Evolutionary conservation across 208 protist species (phyloP).

Genomic region (Trypanosoma brucei): DNA sequence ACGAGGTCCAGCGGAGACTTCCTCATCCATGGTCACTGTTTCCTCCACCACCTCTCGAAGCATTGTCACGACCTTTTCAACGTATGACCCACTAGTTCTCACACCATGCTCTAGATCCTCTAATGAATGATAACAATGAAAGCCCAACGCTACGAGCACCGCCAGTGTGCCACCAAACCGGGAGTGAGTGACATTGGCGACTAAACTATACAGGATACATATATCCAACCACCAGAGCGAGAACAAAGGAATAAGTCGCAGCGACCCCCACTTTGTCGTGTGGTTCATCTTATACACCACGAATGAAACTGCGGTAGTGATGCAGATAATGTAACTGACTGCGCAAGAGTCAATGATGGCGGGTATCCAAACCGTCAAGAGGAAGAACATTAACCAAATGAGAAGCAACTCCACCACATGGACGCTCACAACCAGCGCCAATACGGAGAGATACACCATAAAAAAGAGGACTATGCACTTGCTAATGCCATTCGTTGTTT

Average conservation of each 20-base stretch:
- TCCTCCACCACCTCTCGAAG: constrained; percentile 14
- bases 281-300: constrained; percentile 44
- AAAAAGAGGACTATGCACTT: constrained; percentile 52
- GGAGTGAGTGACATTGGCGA: constrained; percentile 31
- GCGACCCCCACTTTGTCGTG: constrained; percentile 22
- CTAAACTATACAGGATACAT: constrained; percentile 31
- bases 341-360: constrained; percentile 78
- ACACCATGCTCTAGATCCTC: constrained; percentile 20
- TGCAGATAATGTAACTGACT: constrained; percentile 59
- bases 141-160: constrained; percentile 13
- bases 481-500: constrained; percentile 42
- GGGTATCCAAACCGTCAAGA: constrained; percentile 78
- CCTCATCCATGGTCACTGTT: background rate
- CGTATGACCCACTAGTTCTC: constrained; percentile 14
- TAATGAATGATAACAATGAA: constrained; percentile 12
- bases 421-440: constrained; percentile 79
- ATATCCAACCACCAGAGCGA: constrained; percentile 64
- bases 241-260: constrained; percentile 44
- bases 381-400: constrained; percentile 75
- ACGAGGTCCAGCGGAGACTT: background rate
- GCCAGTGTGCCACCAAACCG: constrained; percentile 54
- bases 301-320: constrained; percentile 34
- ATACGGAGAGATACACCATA: constrained; percentile 44
- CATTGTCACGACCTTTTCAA: constrained; percentile 4
- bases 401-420: constrained; percentile 83